Evolutionary conservation across 257 asterid species (phyloP), one percentile per base, ranked within the genome.

Genomic region (Coffea eugenioides): DNA sequence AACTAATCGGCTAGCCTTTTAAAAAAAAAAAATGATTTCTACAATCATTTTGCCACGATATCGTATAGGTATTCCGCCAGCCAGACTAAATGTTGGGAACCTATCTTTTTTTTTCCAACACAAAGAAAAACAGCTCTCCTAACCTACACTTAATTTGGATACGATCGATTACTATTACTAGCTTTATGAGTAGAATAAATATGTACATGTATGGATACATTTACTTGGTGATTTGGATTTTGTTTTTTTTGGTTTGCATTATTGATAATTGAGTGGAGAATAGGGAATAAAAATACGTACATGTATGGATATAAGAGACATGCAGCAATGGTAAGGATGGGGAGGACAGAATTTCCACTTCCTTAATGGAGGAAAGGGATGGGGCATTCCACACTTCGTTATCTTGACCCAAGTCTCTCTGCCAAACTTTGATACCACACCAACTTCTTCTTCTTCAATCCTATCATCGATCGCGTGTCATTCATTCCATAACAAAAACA

Each of bases 271-370:
- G 34, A 31, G 34, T 31, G 34, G 34, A 31, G 34, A 31, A 31
- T 31, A 31, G 34, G 34, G 34, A 31, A 31, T 31, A 31, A 31
- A 23, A 62, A n/a, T n/a, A 65, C 12, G 36, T 12, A 6, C 2
- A 36, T 34, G n/a, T 14, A 68, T 68, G 25, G 43, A 36, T 36
- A 16, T 68, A 36, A 46, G 72, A 82, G 92, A 91, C 97, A 92
- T 82, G 87, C 82, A 90, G 85, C 88, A 82, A 84, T 86, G 95
- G 94, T 82, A 76, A 91, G 93, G 90, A 92, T 91, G 98, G 97
- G 92, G 85, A 88, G 89, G 87, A 88, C 98, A 94, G 97, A 89
- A 91, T 88, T 89, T 86, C 94, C 95, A 89, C 89, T 86, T 89
- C 90, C 86, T 88, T 79, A 87, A 85, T 88, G 96, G 91, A 87